These are phyloP conservation scores for Microsporum canis DNA, from an alignment of 2,329 filamentous ascomycete species.

Conservation along the genomic window DNA sequence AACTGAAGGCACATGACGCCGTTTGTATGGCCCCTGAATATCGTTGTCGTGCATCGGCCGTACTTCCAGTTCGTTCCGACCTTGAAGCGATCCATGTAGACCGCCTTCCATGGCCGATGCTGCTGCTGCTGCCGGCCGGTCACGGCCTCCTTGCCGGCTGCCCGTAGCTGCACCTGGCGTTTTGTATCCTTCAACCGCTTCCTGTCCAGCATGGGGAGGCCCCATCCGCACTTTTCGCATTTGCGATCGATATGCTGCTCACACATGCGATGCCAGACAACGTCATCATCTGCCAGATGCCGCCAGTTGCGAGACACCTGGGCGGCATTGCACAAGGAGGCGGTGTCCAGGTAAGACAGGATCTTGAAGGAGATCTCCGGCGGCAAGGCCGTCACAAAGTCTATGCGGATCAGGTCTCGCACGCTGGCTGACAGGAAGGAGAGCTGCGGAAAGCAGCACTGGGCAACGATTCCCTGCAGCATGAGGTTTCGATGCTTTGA, in stretches of 20 bases:
- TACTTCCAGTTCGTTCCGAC: slow-evolving; percentile 98
- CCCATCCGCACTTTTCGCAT: slow-evolving; percentile 93
- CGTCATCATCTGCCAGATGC: slow-evolving; percentile 84
- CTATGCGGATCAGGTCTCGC: slow-evolving; percentile 91
- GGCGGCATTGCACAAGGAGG: slow-evolving; percentile 87
- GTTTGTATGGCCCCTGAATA: slow-evolving; percentile 78
- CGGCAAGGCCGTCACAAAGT: slow-evolving; percentile 82
- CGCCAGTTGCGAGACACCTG: slow-evolving; percentile 88
- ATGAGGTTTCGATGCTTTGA: slow-evolving; percentile 90
- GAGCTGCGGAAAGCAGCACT: slow-evolving; percentile 95
- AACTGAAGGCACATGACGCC: slow-evolving; percentile 72
- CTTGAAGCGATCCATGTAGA: slow-evolving; percentile 90
- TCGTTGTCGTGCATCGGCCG: slow-evolving; percentile 71
- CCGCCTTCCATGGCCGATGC: slow-evolving; percentile 79
- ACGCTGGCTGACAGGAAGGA: slow-evolving; percentile 86
- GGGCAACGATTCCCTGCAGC: slow-evolving; percentile 88
- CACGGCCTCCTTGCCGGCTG: slow-evolving; percentile 7
- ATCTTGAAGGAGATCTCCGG: slow-evolving; percentile 89
- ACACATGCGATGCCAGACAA: slow-evolving; percentile 97
- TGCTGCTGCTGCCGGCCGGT: slow-evolving; percentile 14
- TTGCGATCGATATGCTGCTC: slow-evolving; percentile 92
- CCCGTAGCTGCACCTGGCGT: slow-evolving; percentile 62
- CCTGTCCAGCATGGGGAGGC: slow-evolving; percentile 75
- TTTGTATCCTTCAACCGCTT: slow-evolving; percentile 81
- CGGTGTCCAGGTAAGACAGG: slow-evolving; percentile 81